These are phyloP conservation scores for Didymosphaeria variabile DNA, from an alignment of 2,329 filamentous ascomycete genomes.

Conservation along the genomic window DNA sequence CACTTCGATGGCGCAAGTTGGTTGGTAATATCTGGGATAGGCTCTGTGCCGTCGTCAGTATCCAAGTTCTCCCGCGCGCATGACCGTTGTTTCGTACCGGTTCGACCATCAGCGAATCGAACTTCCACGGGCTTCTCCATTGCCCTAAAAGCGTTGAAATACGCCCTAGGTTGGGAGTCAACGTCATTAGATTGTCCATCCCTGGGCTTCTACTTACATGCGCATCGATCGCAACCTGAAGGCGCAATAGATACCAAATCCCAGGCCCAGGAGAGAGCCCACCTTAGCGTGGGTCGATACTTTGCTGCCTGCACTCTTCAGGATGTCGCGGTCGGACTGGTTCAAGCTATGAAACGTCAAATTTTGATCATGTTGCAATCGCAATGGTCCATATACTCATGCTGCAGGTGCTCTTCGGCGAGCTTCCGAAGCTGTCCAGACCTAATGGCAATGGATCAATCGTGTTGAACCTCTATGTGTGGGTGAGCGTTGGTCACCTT, in stretches of 20 bases:
- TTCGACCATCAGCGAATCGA: conserved; percentile 68
- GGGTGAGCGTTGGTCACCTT: no score
- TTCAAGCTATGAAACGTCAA: conserved; percentile 49
- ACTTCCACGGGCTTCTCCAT: conserved; percentile 70
- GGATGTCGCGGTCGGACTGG: conserved; percentile 66
- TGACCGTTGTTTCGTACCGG: conserved; percentile 52
- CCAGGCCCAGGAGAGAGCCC: conserved; percentile 68
- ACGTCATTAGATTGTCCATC: no score
- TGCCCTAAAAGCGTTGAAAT: conserved; percentile 70
- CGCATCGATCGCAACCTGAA: conserved; percentile 65
- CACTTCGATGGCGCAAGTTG: conserved; percentile 65
- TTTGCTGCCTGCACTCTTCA: conserved; percentile 64
- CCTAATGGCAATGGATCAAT: no score
- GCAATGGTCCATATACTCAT: conserved; percentile 37
- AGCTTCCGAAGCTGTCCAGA: conserved; percentile 41
- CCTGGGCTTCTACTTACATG: conserved; percentile 23
- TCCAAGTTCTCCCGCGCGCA: neutral
- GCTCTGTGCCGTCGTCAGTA: conserved; percentile 53
- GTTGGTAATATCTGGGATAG: conserved; percentile 68
- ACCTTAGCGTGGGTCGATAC: conserved; percentile 65
- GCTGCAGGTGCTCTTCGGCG: conserved; percentile 44
- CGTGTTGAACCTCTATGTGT: no score
- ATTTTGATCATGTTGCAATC: neutral
- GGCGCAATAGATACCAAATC: conserved; percentile 63
- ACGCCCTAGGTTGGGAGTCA: conserved; percentile 38